Evolutionary conservation across 176 grass and related monocot species (phyloP).

Genomic region (Metroxylon sagu): DNA sequence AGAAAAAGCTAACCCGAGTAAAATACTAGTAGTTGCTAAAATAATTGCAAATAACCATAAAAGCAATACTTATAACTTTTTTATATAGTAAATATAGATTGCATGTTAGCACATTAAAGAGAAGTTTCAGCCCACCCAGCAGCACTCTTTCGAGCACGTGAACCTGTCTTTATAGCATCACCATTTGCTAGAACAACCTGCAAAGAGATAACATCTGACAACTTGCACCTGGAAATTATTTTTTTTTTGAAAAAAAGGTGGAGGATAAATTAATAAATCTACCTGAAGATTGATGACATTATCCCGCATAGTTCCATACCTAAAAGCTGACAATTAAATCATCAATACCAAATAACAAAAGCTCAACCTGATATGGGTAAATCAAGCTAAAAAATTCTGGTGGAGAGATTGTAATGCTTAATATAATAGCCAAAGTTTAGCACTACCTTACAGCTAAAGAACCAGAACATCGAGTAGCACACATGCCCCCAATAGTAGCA

Average conservation of each 20-base stretch:
- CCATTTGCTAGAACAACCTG: constrained; percentile 94
- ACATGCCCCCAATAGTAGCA: constrained; percentile 97
- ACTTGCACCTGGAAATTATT: constrained; percentile 1
- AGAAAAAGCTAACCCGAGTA: too few species aligned
- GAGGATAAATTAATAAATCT: constrained; percentile 18
- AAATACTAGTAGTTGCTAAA: too few species aligned
- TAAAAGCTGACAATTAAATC: constrained; percentile 71
- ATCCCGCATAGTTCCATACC: constrained; percentile 98
- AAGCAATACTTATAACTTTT: too few species aligned
- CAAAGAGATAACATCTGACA: constrained; percentile 8
- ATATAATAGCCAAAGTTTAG: constrained; percentile 19
- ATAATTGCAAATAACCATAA: too few species aligned
- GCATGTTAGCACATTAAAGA: constrained; percentile 4
- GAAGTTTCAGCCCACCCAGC: constrained; percentile 60
- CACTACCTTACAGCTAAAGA: constrained; percentile 99
- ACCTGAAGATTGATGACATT: constrained; percentile 95
- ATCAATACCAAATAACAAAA: constrained; percentile 44
- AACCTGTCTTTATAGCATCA: constrained; percentile 76
- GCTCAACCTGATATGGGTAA: constrained; percentile 12
- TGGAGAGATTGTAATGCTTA: constrained; percentile 1
- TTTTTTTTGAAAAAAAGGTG: neutral
- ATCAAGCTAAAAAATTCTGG: neutral
- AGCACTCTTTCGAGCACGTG: constrained; percentile 88
- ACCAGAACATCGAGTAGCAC: constrained; percentile 91
- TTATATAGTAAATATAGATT: too few species aligned